A percentile compares a stretch with the other conserved stretches of the same genome.
phyloP scores from a whole-genome alignment of 148 eudicot genomes.

The Rheum nobile region DNA sequence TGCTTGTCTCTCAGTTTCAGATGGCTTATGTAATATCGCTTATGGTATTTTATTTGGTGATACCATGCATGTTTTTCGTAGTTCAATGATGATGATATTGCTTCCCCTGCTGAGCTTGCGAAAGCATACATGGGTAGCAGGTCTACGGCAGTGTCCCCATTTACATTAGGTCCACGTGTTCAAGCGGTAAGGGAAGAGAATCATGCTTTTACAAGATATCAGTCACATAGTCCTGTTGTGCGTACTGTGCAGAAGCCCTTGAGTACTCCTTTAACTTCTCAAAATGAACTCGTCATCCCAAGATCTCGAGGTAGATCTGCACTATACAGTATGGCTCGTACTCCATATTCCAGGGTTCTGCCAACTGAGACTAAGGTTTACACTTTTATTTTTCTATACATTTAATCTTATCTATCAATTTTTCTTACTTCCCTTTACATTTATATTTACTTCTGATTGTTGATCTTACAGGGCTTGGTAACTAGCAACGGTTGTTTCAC shows the following conservation, averaged over 20 bases:
- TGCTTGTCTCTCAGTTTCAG: not conserved
- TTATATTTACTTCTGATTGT: not conserved
- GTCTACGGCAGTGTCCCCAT: slow-evolving; percentile 48
- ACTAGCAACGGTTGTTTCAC: slow-evolving; percentile 14
- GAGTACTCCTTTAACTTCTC: slow-evolving; percentile 22
- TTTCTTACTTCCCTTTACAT: not conserved
- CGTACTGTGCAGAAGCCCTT: slow-evolving; percentile 28
- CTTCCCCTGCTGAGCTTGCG: slow-evolving; percentile 92
- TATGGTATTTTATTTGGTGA: not conserved
- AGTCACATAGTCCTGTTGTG: slow-evolving; percentile 24
- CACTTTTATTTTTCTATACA: not conserved
- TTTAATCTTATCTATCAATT: not conserved
- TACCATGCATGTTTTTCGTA: slow-evolving; percentile 9
- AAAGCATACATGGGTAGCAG: slow-evolving; percentile 87
- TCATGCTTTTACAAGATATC: slow-evolving; percentile 17
- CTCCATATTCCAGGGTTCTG: slow-evolving; percentile 61
- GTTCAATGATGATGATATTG: slow-evolving; percentile 56
- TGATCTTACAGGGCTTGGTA: slow-evolving; percentile 29
- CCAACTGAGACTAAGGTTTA: slow-evolving; percentile 33
- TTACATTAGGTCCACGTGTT: slow-evolving; percentile 30
- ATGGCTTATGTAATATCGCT: not conserved
- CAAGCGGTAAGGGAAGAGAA: slow-evolving; percentile 34
- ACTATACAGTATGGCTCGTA: slow-evolving; percentile 79
- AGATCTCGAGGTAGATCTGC: slow-evolving; percentile 84
- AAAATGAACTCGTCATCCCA: slow-evolving; percentile 50